Percentiles rank a stretch among this genome's conserved stretches.
Evolutionary conservation across 306 rosid species (phyloP).

Genomic region (Vachellia pachyceras): DNA sequence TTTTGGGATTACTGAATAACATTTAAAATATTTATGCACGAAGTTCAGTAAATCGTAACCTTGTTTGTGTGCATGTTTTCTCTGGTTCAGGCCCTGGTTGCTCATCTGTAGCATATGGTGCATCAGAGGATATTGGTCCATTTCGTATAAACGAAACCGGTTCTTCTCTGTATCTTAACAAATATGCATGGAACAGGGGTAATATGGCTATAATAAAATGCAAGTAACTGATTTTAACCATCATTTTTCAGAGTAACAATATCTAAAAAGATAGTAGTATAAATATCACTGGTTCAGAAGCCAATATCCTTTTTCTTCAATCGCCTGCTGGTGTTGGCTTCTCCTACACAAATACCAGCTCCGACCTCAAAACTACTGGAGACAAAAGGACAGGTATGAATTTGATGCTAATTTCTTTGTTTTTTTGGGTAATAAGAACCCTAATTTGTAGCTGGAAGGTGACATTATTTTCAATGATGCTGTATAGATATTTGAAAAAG

Average conservation of each 20-base stretch:
- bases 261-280: background rate
- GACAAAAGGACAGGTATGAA: slow-evolving; percentile 75
- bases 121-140: slow-evolving; percentile 95
- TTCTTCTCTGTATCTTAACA: slow-evolving; percentile 69
- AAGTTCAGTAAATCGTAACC: background rate
- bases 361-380: slow-evolving; percentile 71
- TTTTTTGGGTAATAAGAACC: background rate
- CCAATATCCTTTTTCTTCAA: slow-evolving; percentile 81
- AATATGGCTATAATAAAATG: background rate
- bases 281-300: slow-evolving; percentile 49
- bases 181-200: slow-evolving; percentile 83
- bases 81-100: slow-evolving; percentile 79
- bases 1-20: too few relatives aligned
- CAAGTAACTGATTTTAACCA: background rate
- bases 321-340: slow-evolving; percentile 96
- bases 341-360: slow-evolving; percentile 82
- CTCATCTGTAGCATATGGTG: slow-evolving; percentile 88
- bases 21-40: background rate
- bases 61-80: background rate
- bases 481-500: too few relatives aligned
- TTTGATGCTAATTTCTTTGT: background rate
- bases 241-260: background rate
- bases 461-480: background rate
- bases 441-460: background rate
- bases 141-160: slow-evolving; percentile 68